These are phyloP conservation scores for Delonix regia DNA, from an alignment of 306 rosid species.

Conservation along the genomic window DNA sequence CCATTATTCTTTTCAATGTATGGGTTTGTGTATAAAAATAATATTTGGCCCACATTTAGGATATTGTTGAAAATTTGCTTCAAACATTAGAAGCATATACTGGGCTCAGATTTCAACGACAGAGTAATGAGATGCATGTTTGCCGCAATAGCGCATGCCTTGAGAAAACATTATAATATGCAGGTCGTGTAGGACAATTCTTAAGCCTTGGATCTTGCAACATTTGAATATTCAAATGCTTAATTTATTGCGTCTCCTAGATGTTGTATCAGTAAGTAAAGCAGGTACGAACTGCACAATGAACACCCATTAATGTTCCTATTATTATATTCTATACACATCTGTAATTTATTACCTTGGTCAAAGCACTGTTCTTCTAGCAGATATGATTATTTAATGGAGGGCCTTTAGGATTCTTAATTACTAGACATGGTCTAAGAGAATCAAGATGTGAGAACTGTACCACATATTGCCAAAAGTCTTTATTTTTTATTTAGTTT, in stretches of 20 bases:
- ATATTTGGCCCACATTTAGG: not conserved
- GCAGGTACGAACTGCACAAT: not conserved
- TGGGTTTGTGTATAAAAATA: not conserved
- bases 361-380: slow-evolving; percentile 23
- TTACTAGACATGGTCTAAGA: not conserved
- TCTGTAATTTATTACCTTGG: not conserved
- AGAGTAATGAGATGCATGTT: not conserved
- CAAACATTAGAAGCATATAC: not conserved
- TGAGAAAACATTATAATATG: slow-evolving; percentile 1
- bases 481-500: not conserved
- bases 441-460: no score
- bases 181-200: not conserved
- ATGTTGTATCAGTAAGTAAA: not conserved
- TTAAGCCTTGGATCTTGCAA: slow-evolving; percentile 33
- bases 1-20: no score
- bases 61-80: not conserved
- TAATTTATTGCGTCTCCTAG: slow-evolving; percentile 1
- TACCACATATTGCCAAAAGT: not conserved
- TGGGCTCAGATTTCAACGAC: not conserved
- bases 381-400: not conserved
- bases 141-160: not conserved
- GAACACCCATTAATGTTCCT: not conserved
- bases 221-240: not conserved
- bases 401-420: not conserved
- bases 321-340: not conserved